Percentiles rank a stretch among this genome's conserved stretches.
phyloP scores from a whole-genome alignment of 2,329 filamentous ascomycete species.

The Talaromyces verruculosus region DNA sequence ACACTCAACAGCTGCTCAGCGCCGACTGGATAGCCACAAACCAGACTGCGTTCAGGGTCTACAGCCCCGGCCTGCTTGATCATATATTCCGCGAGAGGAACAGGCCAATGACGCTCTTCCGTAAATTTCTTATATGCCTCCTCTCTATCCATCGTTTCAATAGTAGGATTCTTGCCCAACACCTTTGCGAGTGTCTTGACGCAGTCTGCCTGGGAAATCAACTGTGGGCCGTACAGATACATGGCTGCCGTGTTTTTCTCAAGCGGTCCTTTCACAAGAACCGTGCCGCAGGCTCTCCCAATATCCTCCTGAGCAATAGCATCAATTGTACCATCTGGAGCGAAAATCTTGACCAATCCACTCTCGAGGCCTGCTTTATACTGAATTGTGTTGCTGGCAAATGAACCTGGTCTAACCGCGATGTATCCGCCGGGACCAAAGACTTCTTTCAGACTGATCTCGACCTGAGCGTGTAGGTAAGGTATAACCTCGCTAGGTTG shows the following conservation, averaged over 20 bases:
- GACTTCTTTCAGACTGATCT: not conserved
- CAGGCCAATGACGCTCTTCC: not conserved
- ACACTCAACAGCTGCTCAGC: not conserved
- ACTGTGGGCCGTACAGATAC: conserved; percentile 40
- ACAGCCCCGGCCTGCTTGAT: not conserved
- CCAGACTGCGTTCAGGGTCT: not conserved
- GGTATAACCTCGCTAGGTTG: not conserved
- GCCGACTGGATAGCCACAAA: not conserved
- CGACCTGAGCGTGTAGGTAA: not conserved
- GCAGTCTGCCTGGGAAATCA: conserved; percentile 33
- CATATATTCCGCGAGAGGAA: not conserved
- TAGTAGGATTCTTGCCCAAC: conserved; percentile 29
- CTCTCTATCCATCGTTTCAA: not conserved
- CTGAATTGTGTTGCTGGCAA: not conserved
- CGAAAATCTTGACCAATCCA: not conserved
- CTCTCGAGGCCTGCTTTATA: not conserved
- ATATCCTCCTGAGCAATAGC: not conserved
- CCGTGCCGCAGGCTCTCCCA: not conserved
- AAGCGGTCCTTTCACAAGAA: not conserved
- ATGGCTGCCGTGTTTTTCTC: conserved; percentile 34
- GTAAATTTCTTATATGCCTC: not conserved
- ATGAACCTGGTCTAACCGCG: not conserved
- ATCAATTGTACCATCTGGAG: not conserved
- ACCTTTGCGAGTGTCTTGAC: conserved; percentile 32
- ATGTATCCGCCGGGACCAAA: not conserved